These are phyloP conservation scores for Colletotrichum sojae DNA, from an alignment of 2,329 filamentous ascomycete genomes.

Conservation along the genomic window DNA sequence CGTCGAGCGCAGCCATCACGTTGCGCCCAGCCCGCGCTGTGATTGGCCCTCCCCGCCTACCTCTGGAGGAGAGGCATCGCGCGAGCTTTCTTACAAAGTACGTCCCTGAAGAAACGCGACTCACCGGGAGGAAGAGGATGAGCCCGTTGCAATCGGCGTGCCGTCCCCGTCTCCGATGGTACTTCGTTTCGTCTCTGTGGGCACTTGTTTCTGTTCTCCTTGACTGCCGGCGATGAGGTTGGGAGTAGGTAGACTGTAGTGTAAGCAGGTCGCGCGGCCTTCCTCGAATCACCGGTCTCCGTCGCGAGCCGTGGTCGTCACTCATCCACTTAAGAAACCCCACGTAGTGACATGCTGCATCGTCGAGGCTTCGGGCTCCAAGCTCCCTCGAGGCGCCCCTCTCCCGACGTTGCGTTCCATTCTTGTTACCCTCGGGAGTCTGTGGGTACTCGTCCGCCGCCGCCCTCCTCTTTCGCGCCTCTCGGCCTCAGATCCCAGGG, in stretches of 20 bases:
- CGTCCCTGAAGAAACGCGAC: slow-evolving; percentile 7
- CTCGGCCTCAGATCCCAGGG: slow-evolving; percentile 31
- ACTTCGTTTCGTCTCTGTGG: slow-evolving; percentile 26
- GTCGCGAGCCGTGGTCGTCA: slow-evolving; percentile 31
- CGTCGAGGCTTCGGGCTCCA: slow-evolving; percentile 34
- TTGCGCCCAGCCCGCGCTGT: slow-evolving; percentile 33
- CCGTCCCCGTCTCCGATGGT: slow-evolving; percentile 14
- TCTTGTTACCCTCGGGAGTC: slow-evolving; percentile 16
- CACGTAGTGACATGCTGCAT: slow-evolving; percentile 39
- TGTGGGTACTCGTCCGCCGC: slow-evolving; percentile 34
- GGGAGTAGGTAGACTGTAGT: not conserved
- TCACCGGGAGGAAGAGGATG: not conserved
- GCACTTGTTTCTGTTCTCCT: slow-evolving; percentile 17
- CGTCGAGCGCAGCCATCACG: slow-evolving; percentile 44
- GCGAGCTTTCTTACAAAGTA: slow-evolving; percentile 21
- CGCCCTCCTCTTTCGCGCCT: slow-evolving; percentile 18
- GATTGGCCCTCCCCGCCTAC: slow-evolving; percentile 39
- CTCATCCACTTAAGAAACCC: slow-evolving; percentile 36
- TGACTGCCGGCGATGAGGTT: slow-evolving; percentile 1
- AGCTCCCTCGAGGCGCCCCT: slow-evolving; percentile 29
- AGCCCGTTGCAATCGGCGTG: not conserved
- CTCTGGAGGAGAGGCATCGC: slow-evolving; percentile 14
- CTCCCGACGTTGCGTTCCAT: slow-evolving; percentile 26
- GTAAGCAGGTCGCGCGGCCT: not conserved
- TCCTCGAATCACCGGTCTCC: slow-evolving; percentile 31